A percentile compares a stretch with the other conserved stretches of the same genome.
phyloP scores from a whole-genome alignment of 1,139 yeast genomes.

The Ashbya aceris region DNA sequence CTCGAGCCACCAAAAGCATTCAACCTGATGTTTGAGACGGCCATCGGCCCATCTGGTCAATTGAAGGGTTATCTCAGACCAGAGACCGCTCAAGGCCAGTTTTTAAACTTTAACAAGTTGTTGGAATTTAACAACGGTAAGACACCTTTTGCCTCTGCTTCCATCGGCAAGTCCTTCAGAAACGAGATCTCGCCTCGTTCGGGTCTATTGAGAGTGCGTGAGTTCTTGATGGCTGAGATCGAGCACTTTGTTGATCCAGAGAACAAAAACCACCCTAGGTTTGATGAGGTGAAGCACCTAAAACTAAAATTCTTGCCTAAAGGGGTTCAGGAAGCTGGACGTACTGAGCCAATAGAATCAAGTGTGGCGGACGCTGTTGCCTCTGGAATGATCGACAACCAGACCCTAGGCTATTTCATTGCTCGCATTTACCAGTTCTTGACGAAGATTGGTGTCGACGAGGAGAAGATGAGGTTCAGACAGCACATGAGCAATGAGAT shows the following conservation, averaged over 20 bases:
- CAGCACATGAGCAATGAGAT: slow-evolving; percentile 98
- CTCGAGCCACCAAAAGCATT: slow-evolving; percentile 89
- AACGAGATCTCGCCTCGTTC: slow-evolving; percentile 98
- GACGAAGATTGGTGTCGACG: slow-evolving; percentile 82
- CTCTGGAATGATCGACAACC: slow-evolving; percentile 84
- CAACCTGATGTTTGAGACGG: slow-evolving; percentile 98
- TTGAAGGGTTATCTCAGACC: slow-evolving; percentile 94
- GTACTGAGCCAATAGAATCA: slow-evolving; percentile 52
- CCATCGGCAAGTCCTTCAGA: slow-evolving; percentile 97
- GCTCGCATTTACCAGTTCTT: slow-evolving; percentile 86
- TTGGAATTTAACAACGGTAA: slow-evolving; percentile 90
- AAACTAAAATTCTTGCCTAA: slow-evolving; percentile 74
- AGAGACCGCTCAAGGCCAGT: slow-evolving; percentile 99
- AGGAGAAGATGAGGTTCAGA: slow-evolving; percentile 81
- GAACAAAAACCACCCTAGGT: slow-evolving; percentile 74
- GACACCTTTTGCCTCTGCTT: slow-evolving; percentile 98
- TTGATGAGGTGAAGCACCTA: slow-evolving; percentile 64
- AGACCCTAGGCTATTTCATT: slow-evolving; percentile 93
- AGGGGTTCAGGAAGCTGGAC: slow-evolving; percentile 78
- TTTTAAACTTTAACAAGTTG: slow-evolving; percentile 86
- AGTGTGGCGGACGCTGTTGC: slow-evolving; percentile 86
- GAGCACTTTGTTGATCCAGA: slow-evolving; percentile 96
- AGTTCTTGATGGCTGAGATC: slow-evolving; percentile 97
- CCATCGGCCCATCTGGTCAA: slow-evolving; percentile 97
- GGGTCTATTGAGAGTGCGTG: slow-evolving; percentile 95